phyloP scores from a whole-genome alignment of 1,139 yeast genomes.

The Kodamaea arcana region DNA sequence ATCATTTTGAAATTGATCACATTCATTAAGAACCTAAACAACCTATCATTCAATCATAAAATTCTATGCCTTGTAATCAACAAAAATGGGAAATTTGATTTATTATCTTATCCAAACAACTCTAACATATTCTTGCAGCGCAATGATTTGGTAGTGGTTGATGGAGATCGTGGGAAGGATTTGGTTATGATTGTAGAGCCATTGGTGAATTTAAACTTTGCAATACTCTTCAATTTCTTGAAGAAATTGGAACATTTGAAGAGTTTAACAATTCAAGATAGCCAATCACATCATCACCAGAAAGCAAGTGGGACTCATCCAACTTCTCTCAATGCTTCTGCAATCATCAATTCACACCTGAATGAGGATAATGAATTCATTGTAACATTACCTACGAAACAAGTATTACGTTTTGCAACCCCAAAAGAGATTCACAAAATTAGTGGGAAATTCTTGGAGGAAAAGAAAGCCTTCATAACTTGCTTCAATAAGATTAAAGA shows the following conservation, averaged over 20 bases:
- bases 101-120: constrained; percentile 40
- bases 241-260: constrained; percentile 76
- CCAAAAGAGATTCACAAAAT: constrained; percentile 45
- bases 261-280: constrained; percentile 50
- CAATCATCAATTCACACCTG: constrained; percentile 37
- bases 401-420: constrained; percentile 46
- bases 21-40: constrained; percentile 41
- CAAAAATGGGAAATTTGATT: constrained; percentile 56
- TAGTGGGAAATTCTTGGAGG: constrained; percentile 43
- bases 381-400: constrained; percentile 46
- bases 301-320: constrained; percentile 37
- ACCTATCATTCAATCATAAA: constrained; percentile 40
- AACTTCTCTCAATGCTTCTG: constrained; percentile 33
- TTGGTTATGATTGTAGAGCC: constrained; percentile 49
- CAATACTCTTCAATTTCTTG: constrained; percentile 73
- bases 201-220: constrained; percentile 44
- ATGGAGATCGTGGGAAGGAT: constrained; percentile 51
- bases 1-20: constrained; percentile 32
- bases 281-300: constrained; percentile 10
- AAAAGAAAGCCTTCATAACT: constrained; percentile 44
- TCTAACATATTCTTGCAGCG: constrained; percentile 50
- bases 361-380: constrained; percentile 45
- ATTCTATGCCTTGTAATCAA: constrained; percentile 47
- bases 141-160: constrained; percentile 45
- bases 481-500: constrained; percentile 45